A percentile compares a stretch with the other conserved stretches of the same genome.
Evolutionary conservation across 345 rosid species (phyloP).

Genomic region (Tarenaya hassleriana): DNA sequence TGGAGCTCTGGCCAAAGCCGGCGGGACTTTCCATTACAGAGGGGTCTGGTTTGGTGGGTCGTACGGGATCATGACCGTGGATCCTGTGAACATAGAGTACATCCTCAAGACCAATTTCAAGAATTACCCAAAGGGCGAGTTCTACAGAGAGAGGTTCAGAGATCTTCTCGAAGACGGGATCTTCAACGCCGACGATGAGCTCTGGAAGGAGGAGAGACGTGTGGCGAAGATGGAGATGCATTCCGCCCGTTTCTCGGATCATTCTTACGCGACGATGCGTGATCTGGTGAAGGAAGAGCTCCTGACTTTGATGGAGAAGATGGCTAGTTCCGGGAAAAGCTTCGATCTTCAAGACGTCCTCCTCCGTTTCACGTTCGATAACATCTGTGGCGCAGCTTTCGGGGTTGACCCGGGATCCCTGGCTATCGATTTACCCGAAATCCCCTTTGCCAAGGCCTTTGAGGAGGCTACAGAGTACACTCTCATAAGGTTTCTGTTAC

Average conservation of each 20-base stretch:
- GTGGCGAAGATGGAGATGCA: constrained; percentile 52
- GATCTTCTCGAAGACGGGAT: constrained; percentile 79
- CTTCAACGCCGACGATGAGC: constrained; percentile 52
- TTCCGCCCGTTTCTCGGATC: constrained; percentile 42
- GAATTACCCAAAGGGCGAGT: constrained; percentile 65
- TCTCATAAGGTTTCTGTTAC: constrained; percentile 51
- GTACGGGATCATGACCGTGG: constrained; percentile 42
- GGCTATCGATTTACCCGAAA: constrained; percentile 41
- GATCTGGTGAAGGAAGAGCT: constrained; percentile 50
- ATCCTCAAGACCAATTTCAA: constrained; percentile 55
- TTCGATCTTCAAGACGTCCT: constrained; percentile 76
- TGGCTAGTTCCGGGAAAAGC: constrained; percentile 29
- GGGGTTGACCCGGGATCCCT: constrained; percentile 74
- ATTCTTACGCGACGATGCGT: constrained; percentile 41
- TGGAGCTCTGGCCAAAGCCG: constrained; percentile 34
- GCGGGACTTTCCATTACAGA: constrained; percentile 50
- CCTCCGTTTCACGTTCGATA: constrained; percentile 69
- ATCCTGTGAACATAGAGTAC: constrained; percentile 58
- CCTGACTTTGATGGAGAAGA: constrained; percentile 38
- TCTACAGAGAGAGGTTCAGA: constrained; percentile 47
- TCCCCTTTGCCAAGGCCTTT: constrained; percentile 72
- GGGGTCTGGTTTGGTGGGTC: constrained; percentile 58
- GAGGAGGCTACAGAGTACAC: constrained; percentile 70
- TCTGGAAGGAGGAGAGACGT: constrained; percentile 61
- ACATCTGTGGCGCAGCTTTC: constrained; percentile 56